Percentiles rank a stretch among this genome's conserved stretches.
These are phyloP conservation scores for Solanum sitiens DNA, from an alignment of 257 asterid species.

Conservation along the genomic window DNA sequence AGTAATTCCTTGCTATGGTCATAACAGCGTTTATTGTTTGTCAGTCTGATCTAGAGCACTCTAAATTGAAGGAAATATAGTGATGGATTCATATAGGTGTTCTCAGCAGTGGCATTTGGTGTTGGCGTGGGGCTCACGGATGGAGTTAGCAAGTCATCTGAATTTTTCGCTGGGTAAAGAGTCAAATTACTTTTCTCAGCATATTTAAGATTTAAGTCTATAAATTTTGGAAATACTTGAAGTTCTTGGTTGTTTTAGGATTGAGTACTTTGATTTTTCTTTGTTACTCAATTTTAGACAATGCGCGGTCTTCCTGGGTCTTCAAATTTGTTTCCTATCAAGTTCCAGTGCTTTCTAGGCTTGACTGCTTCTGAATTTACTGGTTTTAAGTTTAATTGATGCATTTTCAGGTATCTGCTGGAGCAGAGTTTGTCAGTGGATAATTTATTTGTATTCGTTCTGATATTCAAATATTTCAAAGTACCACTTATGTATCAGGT, in stretches of 20 bases:
- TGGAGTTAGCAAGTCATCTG: slow-evolving; percentile 76
- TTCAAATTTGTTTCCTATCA: neutral
- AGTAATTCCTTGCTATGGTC: slow-evolving; percentile 13
- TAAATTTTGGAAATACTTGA: neutral
- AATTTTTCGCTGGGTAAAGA: slow-evolving; percentile 94
- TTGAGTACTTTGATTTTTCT: neutral
- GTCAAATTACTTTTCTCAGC: neutral
- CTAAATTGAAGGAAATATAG: slow-evolving; percentile 43
- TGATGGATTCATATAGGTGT: slow-evolving; percentile 55
- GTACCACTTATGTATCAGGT: slow-evolving; percentile 92
- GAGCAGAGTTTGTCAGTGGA: slow-evolving; percentile 99
- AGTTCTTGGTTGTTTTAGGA: neutral
- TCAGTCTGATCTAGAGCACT: slow-evolving; percentile 11
- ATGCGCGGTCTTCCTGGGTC: neutral
- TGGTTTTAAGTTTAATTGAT: neutral
- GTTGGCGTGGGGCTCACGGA: slow-evolving; percentile 76
- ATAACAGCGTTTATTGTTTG: neutral
- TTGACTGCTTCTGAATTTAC: slow-evolving; percentile 3
- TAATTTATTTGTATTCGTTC: slow-evolving; percentile 86
- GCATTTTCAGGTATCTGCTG: slow-evolving; percentile 64
- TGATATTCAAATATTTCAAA: slow-evolving; percentile 89
- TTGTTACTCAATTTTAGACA: neutral
- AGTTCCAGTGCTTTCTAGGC: neutral
- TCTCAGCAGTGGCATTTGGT: slow-evolving; percentile 87
- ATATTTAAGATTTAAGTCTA: neutral